Percentiles rank a stretch among this genome's conserved stretches.
These are phyloP conservation scores for Pestalotiopsis fici DNA, from an alignment of 2,329 filamentous ascomycete species.

Conservation along the genomic window DNA sequence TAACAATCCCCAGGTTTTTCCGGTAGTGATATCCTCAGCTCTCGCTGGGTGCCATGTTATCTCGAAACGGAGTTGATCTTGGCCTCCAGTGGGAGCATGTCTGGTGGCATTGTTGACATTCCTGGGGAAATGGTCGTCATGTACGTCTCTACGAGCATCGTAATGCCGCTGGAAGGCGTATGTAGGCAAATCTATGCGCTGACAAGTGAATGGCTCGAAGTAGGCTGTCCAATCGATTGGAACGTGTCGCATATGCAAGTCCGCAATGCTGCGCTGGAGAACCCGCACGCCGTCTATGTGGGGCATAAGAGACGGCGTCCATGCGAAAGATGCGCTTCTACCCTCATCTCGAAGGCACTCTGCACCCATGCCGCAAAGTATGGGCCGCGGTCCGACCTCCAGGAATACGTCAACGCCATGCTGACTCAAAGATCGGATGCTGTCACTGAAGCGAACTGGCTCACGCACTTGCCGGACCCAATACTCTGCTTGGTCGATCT, in stretches of 20 bases:
- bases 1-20: slow-evolving; percentile 19
- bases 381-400: slow-evolving; percentile 28
- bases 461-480: slow-evolving; percentile 28
- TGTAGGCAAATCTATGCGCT: slow-evolving; percentile 27
- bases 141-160: slow-evolving; percentile 6
- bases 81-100: background rate
- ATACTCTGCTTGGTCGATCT: slow-evolving; percentile 26
- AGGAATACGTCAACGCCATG: slow-evolving; percentile 27
- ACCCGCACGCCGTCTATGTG: slow-evolving; percentile 12
- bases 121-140: background rate
- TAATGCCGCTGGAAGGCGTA: slow-evolving; percentile 30
- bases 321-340: slow-evolving; percentile 12
- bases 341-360: slow-evolving; percentile 20
- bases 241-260: slow-evolving; percentile 26
- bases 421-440: slow-evolving; percentile 21
- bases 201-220: slow-evolving; percentile 26
- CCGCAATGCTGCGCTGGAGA: slow-evolving; percentile 21
- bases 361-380: slow-evolving; percentile 29
- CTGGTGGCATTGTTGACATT: background rate
- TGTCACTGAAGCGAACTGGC: slow-evolving; percentile 29
- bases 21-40: background rate
- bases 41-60: slow-evolving; percentile 18
- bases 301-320: slow-evolving; percentile 27
- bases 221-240: slow-evolving; percentile 29
- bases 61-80: slow-evolving; percentile 15